These are phyloP conservation scores for Trichoderma atroviride DNA, from an alignment of 2,329 filamentous ascomycete species.

Conservation along the genomic window DNA sequence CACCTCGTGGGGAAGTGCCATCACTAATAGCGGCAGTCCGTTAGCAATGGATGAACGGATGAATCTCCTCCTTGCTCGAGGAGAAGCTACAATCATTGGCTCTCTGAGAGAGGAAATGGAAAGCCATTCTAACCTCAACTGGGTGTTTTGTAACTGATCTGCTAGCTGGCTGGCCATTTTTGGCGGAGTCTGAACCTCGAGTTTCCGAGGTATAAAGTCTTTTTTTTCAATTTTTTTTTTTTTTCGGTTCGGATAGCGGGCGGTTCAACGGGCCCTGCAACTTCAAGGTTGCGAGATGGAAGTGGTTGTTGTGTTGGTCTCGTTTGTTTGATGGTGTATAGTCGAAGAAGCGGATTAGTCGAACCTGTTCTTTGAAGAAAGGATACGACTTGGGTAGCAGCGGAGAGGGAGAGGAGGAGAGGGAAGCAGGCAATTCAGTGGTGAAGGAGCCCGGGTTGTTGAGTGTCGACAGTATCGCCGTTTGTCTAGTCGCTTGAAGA, in stretches of 20 bases:
- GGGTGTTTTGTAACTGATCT: conserved; percentile 48
- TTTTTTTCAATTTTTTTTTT: conserved; percentile 26
- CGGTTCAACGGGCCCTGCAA: conserved; percentile 31
- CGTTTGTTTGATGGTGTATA: neutral
- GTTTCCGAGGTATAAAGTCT: conserved; percentile 33
- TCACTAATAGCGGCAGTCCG: conserved; percentile 38
- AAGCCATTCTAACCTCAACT: conserved; percentile 44
- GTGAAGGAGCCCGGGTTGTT: conserved; percentile 13
- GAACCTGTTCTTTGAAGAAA: conserved; percentile 11
- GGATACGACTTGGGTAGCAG: conserved; percentile 20
- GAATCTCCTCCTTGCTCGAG: conserved; percentile 13
- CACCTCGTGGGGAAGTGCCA: conserved; percentile 47
- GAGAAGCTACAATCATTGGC: neutral
- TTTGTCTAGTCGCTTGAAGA: conserved; percentile 18
- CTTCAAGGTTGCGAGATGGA: conserved; percentile 27
- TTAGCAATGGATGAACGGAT: conserved; percentile 3
- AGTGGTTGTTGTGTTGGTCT: conserved; percentile 8
- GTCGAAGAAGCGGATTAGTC: conserved; percentile 1
- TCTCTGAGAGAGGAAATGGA: conserved; percentile 22
- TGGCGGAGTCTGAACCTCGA: conserved; percentile 34
- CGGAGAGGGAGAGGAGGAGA: conserved; percentile 7
- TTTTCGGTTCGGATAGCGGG: neutral
- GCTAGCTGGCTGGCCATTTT: conserved; percentile 51
- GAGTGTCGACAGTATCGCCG: conserved; percentile 10
- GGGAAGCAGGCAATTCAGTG: conserved; percentile 16